Conservation (phyloP, 352 stramenopile species). For the Globisporangium abappressorium region DNA sequence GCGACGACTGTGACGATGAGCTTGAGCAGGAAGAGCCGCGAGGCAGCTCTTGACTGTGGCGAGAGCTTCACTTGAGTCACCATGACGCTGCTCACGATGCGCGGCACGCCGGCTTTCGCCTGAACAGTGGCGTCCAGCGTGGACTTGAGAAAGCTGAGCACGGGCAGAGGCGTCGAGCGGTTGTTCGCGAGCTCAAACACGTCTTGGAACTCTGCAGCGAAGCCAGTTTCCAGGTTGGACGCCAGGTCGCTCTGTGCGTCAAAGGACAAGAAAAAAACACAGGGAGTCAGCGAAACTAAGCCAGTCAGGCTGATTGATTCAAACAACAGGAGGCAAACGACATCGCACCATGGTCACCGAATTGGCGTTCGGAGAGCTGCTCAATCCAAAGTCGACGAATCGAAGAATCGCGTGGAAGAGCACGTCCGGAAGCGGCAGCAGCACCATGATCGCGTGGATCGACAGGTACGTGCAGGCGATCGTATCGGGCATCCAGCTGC, state of each 20-base stretch:
- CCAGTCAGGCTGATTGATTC: background rate
- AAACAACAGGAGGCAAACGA: background rate
- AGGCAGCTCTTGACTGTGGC: constrained; percentile 37
- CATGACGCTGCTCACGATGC: constrained; percentile 44
- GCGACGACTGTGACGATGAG: constrained; percentile 56
- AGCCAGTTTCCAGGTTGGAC: constrained; percentile 42
- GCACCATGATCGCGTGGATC: constrained; percentile 58
- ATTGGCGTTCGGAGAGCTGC: constrained; percentile 21
- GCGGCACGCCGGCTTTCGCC: constrained; percentile 14
- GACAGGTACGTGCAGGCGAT: constrained; percentile 60
- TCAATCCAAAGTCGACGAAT: constrained; percentile 63
- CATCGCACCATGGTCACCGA: constrained; percentile 48
- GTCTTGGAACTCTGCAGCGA: constrained; percentile 69
- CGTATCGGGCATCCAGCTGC: constrained; percentile 48
- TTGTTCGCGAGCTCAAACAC: constrained; percentile 66
- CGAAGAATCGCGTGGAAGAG: constrained; percentile 60
- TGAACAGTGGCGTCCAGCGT: constrained; percentile 32
- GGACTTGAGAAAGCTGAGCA: constrained; percentile 44
- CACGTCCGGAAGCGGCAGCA: constrained; percentile 71
- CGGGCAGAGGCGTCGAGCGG: constrained; percentile 39
- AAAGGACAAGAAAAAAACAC: background rate
- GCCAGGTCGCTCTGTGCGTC: constrained; percentile 41
- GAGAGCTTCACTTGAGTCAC: constrained; percentile 47
- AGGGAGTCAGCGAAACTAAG: background rate
- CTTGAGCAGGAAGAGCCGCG: constrained; percentile 72